Evolutionary conservation across 2,329 filamentous ascomycete genomes (phyloP), one percentile per base, ranked within the genome.

Genomic region (Botrytis tulipae): DNA sequence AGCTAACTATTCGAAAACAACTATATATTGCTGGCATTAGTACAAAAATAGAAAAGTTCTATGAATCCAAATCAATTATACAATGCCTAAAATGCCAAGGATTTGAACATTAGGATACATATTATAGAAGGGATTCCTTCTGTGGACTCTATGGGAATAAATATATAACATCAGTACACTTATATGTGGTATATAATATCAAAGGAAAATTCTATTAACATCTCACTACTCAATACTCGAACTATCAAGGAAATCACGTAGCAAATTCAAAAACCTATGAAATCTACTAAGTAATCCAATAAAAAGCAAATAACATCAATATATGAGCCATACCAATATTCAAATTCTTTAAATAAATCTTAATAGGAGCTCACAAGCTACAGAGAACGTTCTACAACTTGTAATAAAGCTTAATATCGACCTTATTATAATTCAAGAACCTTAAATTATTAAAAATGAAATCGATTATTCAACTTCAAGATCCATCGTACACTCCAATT

Each of bases 91-190:
- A n/a, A n/a, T 51, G 9, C 2, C 10, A 51, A 51, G 46, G 22
- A 3, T 51, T 51, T 25, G 46, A 2, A 1, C 25, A 51, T n/a
- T 2, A 51, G 20, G 20, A 51, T 22, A 4, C 9, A 0, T 3
- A 51, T 51, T 51, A 12, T 12, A 51, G 3, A 51, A 51, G 2
- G 3, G 3, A 22, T 10, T 1, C 22, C 1, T 22, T 12, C 1
- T 51, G 9, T n/a, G 2, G 1, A 25, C 2, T 51, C 0, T 51
- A 1, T 51, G 3, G 7, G 1, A 1, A 0, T 3, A 51, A 51
- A 4, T 5, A 51, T 51, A 51, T 25, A 0, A 51, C 7, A 51
- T 9, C 2, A 22, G 0, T 22, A 51, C 9, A 51, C 2, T 12
- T 51, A 0, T 51, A 3, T 51, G 4, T 51, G 25, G 2, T 51